Conservation (phyloP, 2,329 filamentous ascomycete genomes). For the Pyricularia sp. region DNA sequence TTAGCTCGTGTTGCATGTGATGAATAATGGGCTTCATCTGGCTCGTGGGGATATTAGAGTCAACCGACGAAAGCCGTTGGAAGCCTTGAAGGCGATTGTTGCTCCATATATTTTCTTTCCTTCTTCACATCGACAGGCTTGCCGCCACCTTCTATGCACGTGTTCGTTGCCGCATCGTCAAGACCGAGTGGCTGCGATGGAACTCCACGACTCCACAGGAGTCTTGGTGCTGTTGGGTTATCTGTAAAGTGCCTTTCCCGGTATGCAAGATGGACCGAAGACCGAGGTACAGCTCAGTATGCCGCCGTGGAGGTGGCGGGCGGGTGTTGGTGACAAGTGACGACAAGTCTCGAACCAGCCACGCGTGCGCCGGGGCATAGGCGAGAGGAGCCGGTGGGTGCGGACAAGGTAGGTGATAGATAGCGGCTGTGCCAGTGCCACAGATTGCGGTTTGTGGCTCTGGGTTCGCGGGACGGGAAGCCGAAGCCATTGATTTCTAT, state of each 20-base stretch:
- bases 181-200: neutral
- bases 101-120: neutral
- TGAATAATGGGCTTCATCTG: neutral
- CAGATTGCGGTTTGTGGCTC: neutral
- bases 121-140: neutral
- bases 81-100: neutral
- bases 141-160: neutral
- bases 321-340: neutral
- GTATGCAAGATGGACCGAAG: neutral
- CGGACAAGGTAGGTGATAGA: neutral
- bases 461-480: neutral
- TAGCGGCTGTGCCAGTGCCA: neutral
- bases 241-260: neutral
- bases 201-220: neutral
- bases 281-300: neutral
- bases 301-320: neutral
- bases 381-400: neutral
- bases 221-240: neutral
- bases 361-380: neutral
- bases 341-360: too few relatives aligned
- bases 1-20: neutral
- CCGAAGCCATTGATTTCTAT: neutral
- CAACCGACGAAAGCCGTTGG: neutral
- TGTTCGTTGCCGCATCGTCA: neutral
- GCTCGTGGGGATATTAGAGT: neutral